These are phyloP conservation scores for Penicillium sp. DNA, from an alignment of 2,329 filamentous ascomycete species.

Conservation along the genomic window DNA sequence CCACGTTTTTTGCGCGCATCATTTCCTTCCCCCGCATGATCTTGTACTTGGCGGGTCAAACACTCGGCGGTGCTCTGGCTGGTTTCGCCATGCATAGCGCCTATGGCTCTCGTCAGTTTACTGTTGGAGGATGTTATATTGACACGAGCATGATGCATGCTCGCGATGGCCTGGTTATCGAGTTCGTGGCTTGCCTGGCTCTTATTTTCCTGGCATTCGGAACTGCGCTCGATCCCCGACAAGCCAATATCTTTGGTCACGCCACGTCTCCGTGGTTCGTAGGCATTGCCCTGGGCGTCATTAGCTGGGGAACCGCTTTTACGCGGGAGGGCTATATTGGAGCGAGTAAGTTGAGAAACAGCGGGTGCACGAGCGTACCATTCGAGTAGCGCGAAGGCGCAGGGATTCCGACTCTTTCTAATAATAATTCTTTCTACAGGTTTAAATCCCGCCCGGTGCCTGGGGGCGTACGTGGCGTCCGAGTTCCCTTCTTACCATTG, in stretches of 20 bases:
- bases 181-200: slow-evolving; percentile 45
- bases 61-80: slow-evolving; percentile 42
- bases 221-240: slow-evolving; percentile 50
- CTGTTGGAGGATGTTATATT: slow-evolving; percentile 38
- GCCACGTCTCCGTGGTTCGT: slow-evolving; percentile 48
- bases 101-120: slow-evolving; percentile 26
- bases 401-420: slow-evolving; percentile 1
- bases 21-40: slow-evolving; percentile 47
- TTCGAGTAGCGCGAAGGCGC: neutral
- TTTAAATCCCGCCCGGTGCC: slow-evolving; percentile 45
- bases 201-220: slow-evolving; percentile 49
- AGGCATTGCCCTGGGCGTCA: slow-evolving; percentile 37
- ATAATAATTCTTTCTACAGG: slow-evolving; percentile 17
- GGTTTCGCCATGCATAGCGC: slow-evolving; percentile 39
- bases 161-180: slow-evolving; percentile 44
- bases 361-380: neutral
- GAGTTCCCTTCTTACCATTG: slow-evolving; percentile 34
- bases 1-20: slow-evolving; percentile 48
- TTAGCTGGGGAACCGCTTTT: slow-evolving; percentile 37
- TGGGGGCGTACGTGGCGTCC: slow-evolving; percentile 42
- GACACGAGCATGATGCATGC: slow-evolving; percentile 33
- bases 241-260: slow-evolving; percentile 47
- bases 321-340: slow-evolving; percentile 41
- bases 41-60: slow-evolving; percentile 46
- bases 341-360: slow-evolving; percentile 24